Evolutionary conservation across 164 flowering plant genomes (phyloP).

Genomic region (Taxillus chinensis): DNA sequence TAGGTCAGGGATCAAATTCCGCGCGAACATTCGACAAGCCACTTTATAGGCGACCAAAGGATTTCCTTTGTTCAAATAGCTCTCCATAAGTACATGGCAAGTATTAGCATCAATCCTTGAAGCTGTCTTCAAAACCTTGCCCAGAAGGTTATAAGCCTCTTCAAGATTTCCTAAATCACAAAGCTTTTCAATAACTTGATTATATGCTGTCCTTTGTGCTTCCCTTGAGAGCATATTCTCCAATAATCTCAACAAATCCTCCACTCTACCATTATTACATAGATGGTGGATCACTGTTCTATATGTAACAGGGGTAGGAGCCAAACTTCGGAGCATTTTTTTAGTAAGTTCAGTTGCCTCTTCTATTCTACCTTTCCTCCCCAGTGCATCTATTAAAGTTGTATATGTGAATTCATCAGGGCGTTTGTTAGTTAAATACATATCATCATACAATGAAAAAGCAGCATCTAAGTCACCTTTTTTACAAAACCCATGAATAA

Average conservation of each 20-base stretch:
- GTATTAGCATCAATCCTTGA: constrained; percentile 55
- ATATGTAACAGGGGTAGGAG: constrained; percentile 77
- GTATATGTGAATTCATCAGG: constrained; percentile 84
- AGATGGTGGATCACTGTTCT: constrained; percentile 66
- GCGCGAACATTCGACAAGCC: constrained; percentile 73
- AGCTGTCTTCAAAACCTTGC: constrained; percentile 63
- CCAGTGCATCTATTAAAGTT: constrained; percentile 61
- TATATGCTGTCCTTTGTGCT: constrained; percentile 48
- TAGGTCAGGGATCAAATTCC: constrained; percentile 73
- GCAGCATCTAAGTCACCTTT: constrained; percentile 65
- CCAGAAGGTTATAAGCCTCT: constrained; percentile 65
- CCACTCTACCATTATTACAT: constrained; percentile 55
- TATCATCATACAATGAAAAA: constrained; percentile 79
- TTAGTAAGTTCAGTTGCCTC: constrained; percentile 57
- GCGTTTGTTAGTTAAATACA: constrained; percentile 75
- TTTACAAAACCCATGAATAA: constrained; percentile 78
- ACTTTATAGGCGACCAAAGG: constrained; percentile 61
- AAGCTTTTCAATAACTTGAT: constrained; percentile 82
- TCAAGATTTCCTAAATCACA: constrained; percentile 59
- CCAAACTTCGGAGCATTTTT: constrained; percentile 70
- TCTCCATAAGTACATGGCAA: constrained; percentile 66
- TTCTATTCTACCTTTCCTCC: constrained; percentile 55
- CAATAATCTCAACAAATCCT: constrained; percentile 51
- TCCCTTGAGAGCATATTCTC: constrained; percentile 68
- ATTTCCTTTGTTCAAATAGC: constrained; percentile 45